Evolutionary conservation across 805 yeast species (phyloP), one percentile per base, ranked within the genome.

Genomic region (Nakazawaea molendinolei): DNA sequence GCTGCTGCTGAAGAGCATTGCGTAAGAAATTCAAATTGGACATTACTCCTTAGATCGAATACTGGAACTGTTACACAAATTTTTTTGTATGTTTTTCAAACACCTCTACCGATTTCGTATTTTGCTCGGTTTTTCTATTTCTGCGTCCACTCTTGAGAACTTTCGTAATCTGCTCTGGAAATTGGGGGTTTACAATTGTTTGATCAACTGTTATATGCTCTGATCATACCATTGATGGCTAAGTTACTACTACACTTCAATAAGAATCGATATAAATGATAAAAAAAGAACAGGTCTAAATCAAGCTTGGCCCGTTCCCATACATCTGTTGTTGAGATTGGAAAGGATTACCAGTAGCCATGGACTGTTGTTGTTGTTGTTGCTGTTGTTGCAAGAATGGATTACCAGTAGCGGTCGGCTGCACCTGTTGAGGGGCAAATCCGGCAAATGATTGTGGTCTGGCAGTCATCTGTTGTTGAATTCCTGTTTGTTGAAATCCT

Each of bases 381-480:
- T 13, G 30, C 8, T 5, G 7, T 27, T 21, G 28, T 19, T 9
- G 28, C 21, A 20, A 3, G 25, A 38, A 38, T 12, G 41, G 41
- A 13, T 38, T 38, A 5, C 41, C 41, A 10, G 41, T 38, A 10
- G 28, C 31, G 16, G 15, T 27, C 5, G 32, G 28, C 14, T 22
- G n/a, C n/a, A n/a, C n/a, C n/a, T n/a, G 37, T 24, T 28, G 34
- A 20, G 34, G 22, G 23, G n/a, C 17, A 9, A 17, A 26, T 12
- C 7, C 8, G 24, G 23, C 17, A 5, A 12, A 12, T 17, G 31
- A 20, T 20, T 31, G 39, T 19, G 9, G 33, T 20, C 24, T 36
- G 13, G 14, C 17, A 3, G 23, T 28, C 22, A n/a, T 14, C 19
- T 20, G 29, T 12, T 16, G 34, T 13, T 32, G 34, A 21, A 30